Evolutionary conservation across 495 filamentous ascomycete genomes (phyloP).

Genomic region (Cryomyces minteri): DNA sequence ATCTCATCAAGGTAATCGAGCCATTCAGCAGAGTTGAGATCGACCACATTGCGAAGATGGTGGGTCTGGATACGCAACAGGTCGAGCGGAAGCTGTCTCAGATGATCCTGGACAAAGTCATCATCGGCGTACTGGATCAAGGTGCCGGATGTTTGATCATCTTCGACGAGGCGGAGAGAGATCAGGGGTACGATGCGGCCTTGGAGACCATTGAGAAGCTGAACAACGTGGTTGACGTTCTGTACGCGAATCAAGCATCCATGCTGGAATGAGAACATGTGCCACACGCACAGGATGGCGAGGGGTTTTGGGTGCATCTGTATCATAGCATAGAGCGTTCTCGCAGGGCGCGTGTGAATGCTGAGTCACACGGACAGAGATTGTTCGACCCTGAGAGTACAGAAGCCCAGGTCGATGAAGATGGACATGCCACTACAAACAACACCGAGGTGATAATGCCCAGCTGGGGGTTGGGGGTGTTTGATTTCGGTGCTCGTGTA

Average conservation of each 20-base stretch:
- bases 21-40: slow-evolving; percentile 95
- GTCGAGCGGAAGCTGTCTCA: slow-evolving; percentile 95
- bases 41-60: slow-evolving; percentile 89
- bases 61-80: slow-evolving; percentile 87
- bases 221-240: slow-evolving; percentile 89
- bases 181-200: slow-evolving; percentile 86
- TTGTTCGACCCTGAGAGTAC: too few relatives aligned
- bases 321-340: too few relatives aligned
- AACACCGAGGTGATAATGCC: too few relatives aligned
- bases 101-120: slow-evolving; percentile 99
- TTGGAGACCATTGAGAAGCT: slow-evolving; percentile 92
- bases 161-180: slow-evolving; percentile 82
- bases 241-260: slow-evolving; percentile 95
- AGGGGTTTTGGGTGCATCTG: too few relatives aligned
- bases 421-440: too few relatives aligned
- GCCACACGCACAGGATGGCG: too few relatives aligned
- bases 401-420: too few relatives aligned
- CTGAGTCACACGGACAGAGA: too few relatives aligned
- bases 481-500: too few relatives aligned
- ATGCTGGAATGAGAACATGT: slow-evolving; percentile 49
- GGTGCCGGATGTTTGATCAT: slow-evolving; percentile 95
- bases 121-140: slow-evolving; percentile 92
- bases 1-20: slow-evolving; percentile 97
- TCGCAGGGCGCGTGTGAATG: too few relatives aligned
- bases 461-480: too few relatives aligned